These are phyloP conservation scores for Mycena vulgaris DNA, from an alignment of 768 basidiomycete genomes.

Conservation along the genomic window DNA sequence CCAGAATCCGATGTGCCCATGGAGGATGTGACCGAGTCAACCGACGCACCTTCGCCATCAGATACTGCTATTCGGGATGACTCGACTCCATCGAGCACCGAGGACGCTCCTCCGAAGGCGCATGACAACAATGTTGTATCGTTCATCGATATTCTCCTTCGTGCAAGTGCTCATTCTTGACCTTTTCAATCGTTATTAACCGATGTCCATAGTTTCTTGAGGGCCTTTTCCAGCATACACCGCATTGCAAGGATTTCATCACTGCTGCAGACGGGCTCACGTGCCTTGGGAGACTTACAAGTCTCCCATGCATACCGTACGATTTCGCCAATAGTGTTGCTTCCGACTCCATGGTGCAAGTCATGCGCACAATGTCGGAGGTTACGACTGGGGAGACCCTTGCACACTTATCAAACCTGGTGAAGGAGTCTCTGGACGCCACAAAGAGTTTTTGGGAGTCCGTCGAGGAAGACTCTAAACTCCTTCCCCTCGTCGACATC, in stretches of 20 bases:
- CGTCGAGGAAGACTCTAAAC: slow-evolving; percentile 68
- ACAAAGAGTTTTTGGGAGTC: slow-evolving; percentile 82
- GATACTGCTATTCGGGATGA: slow-evolving; percentile 40
- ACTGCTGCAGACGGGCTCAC: slow-evolving; percentile 79
- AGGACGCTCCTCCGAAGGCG: slow-evolving; percentile 58
- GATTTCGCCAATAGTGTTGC: slow-evolving; percentile 89
- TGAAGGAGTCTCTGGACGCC: slow-evolving; percentile 77
- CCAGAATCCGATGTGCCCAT: slow-evolving; percentile 61
- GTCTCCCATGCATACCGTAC: slow-evolving; percentile 89
- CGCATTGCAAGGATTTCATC: slow-evolving; percentile 93
- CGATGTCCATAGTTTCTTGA: slow-evolving; percentile 81
- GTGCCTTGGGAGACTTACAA: slow-evolving; percentile 82
- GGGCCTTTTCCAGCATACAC: slow-evolving; percentile 93
- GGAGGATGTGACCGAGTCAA: slow-evolving; percentile 56
- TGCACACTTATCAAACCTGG: slow-evolving; percentile 76
- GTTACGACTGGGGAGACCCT: slow-evolving; percentile 86
- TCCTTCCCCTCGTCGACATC: slow-evolving; percentile 76
- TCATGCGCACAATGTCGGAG: slow-evolving; percentile 92
- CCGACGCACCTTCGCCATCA: slow-evolving; percentile 35
- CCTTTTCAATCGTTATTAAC: slow-evolving; percentile 14
- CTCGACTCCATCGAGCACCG: slow-evolving; percentile 42
- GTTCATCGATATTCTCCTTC: slow-evolving; percentile 84
- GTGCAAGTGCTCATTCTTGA: slow-evolving; percentile 63
- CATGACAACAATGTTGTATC: slow-evolving; percentile 86
- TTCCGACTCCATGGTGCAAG: slow-evolving; percentile 90